Conservation (phyloP, 1,284 basidiomycete genomes). For the Boletus mariae region DNA sequence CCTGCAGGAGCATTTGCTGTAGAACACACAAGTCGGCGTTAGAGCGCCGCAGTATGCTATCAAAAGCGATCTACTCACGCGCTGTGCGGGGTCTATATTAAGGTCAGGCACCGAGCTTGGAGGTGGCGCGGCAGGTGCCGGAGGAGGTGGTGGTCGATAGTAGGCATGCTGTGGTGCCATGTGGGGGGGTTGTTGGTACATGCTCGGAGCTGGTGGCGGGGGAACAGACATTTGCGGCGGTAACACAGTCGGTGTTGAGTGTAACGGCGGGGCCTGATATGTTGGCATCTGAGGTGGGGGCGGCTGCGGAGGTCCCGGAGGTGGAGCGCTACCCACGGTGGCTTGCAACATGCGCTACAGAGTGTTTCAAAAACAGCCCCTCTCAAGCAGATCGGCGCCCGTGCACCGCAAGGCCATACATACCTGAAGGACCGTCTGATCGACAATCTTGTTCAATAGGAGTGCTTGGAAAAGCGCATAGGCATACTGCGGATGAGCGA, state of each 20-base stretch:
- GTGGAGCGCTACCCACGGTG: slow-evolving; percentile 22
- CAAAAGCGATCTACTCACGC: slow-evolving; percentile 20
- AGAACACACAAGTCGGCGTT: background rate
- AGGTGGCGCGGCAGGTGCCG: slow-evolving; percentile 27
- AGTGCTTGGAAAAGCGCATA: slow-evolving; percentile 97
- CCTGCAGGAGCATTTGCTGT: slow-evolving; percentile 82
- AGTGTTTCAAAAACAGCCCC: slow-evolving; percentile 11
- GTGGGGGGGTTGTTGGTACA: slow-evolving; percentile 37
- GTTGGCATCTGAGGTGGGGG: slow-evolving; percentile 33
- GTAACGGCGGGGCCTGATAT: slow-evolving; percentile 35
- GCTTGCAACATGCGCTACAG: slow-evolving; percentile 35
- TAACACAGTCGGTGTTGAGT: slow-evolving; percentile 36
- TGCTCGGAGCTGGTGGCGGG: slow-evolving; percentile 32
- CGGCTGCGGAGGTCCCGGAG: slow-evolving; percentile 28
- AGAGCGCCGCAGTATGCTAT: background rate
- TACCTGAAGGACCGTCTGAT: slow-evolving; percentile 76
- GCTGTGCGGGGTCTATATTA: slow-evolving; percentile 34
- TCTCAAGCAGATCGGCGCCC: slow-evolving; percentile 12
- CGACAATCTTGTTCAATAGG: slow-evolving; percentile 92
- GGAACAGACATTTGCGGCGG: slow-evolving; percentile 33
- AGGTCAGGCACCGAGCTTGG: slow-evolving; percentile 29
- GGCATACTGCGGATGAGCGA: slow-evolving; percentile 86
- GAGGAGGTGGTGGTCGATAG: slow-evolving; percentile 39
- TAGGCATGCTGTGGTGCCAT: slow-evolving; percentile 45
- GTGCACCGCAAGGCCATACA: slow-evolving; percentile 22